Evolutionary conservation across 495 filamentous ascomycete genomes (phyloP).

Genomic region (Zalerion maritima): DNA sequence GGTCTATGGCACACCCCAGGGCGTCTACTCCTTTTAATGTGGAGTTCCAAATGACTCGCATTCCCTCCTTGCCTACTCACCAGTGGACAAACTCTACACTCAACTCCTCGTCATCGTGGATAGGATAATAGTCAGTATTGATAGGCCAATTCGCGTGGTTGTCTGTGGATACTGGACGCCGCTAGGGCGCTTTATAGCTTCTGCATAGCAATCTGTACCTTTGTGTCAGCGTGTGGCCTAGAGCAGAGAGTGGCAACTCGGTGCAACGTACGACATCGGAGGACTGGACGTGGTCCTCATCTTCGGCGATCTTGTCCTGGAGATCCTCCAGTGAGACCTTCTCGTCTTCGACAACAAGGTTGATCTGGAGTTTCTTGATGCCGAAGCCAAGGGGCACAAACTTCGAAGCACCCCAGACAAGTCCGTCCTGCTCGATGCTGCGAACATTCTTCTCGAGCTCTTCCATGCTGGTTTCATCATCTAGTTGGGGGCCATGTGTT

Average conservation of each 20-base stretch:
- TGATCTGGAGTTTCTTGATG: conserved; percentile 99
- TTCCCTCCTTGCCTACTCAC: too few species aligned
- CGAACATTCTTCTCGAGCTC: conserved; percentile 72
- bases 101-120: too few species aligned
- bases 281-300: conserved; percentile 96
- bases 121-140: too few species aligned
- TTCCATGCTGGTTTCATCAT: conserved; percentile 86
- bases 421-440: conserved; percentile 79
- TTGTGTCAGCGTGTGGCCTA: conserved; percentile 6
- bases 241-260: conserved; percentile 3
- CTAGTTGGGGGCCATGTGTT: conserved; percentile 15
- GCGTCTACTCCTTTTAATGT: too few species aligned
- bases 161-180: too few species aligned
- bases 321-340: conserved; percentile 84
- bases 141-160: too few species aligned
- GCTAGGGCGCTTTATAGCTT: conserved; percentile 89
- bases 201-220: conserved; percentile 59
- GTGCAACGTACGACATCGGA: conserved; percentile 58
- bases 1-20: too few species aligned
- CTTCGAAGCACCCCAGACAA: conserved; percentile 91
- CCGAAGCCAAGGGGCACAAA: conserved; percentile 83
- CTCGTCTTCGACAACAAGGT: conserved; percentile 91
- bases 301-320: conserved; percentile 61
- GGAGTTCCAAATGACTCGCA: too few species aligned
- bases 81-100: too few species aligned